These are phyloP conservation scores for Aspergillus incahuasiensis DNA, from an alignment of 495 filamentous ascomycete species.

Conservation along the genomic window DNA sequence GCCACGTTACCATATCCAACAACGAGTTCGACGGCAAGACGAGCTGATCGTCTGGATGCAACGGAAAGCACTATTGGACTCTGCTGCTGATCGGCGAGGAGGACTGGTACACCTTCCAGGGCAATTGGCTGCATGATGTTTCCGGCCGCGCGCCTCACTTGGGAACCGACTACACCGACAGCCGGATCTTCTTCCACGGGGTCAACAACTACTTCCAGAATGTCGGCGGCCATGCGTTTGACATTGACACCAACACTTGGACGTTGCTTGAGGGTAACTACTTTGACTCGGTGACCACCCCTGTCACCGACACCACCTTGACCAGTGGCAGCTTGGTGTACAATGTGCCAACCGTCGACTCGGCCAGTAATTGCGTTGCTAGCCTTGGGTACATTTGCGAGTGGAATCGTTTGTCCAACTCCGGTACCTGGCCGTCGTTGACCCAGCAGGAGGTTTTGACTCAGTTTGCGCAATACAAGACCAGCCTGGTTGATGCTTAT, in stretches of 20 bases:
- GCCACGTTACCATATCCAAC: constrained; percentile 23
- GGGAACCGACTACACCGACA: constrained; percentile 35
- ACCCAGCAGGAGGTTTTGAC: constrained; percentile 9
- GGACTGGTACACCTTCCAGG: constrained; percentile 17
- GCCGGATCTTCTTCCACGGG: constrained; percentile 35
- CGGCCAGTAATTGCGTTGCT: constrained; percentile 2
- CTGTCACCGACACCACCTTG: constrained; percentile 6
- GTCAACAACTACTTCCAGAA: constrained; percentile 23
- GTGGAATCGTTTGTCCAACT: constrained; percentile 11
- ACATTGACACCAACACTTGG: constrained; percentile 15
- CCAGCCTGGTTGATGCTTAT: neutral
- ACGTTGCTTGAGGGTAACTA: constrained; percentile 19
- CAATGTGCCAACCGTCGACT: constrained; percentile 3
- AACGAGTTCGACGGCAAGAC: constrained; percentile 45
- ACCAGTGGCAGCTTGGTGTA: constrained; percentile 9
- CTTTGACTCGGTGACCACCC: constrained; percentile 13
- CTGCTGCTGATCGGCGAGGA: constrained; percentile 20
- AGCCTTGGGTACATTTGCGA: constrained; percentile 14
- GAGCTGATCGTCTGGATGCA: constrained; percentile 42
- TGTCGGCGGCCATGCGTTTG: constrained; percentile 19
- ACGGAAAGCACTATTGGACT: constrained; percentile 49
- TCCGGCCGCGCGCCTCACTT: constrained; percentile 33
- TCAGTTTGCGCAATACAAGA: neutral
- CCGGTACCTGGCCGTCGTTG: constrained; percentile 9
- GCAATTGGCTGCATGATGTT: constrained; percentile 37